Evolutionary conservation across 257 asterid genomes (phyloP), one percentile per base, ranked within the genome.

Genomic region (Primulina huaijiensis): DNA sequence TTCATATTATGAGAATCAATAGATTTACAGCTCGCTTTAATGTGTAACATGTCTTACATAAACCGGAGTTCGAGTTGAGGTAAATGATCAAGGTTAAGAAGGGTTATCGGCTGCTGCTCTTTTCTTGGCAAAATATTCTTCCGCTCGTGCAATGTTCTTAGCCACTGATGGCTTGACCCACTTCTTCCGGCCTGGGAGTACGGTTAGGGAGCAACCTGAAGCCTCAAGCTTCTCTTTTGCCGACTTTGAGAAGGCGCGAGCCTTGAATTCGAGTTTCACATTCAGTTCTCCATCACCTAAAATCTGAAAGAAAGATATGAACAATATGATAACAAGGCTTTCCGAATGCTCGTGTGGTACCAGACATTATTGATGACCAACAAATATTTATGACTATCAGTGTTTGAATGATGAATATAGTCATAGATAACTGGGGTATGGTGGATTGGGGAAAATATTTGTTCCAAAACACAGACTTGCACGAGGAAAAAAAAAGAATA

Each of bases 121-220:
- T 81, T 92, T 92, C 90, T 87, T 89, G 23, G 93, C 92, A 74
- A 89, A 91, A 74, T 91, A 91, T 80, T 87, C 95, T 3, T 87
- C 82, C 0, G 89, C 86, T 50, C 21, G 21, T 17, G 57, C 55
- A 16, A 50, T 50, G 72, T 88, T 86, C 84, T 88, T 86, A 29
- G 95, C 80, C 2, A 84, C 86, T 11, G 89, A 81, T 79, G 85
- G 89, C 75, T 84, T 84, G 61, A 84, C 25, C 67, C 67, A 62
- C 30, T 31, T 62, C 43, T 61, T 60, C 19, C 35, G 34, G 65
- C 65, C 65, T 29, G 19, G 65, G 8, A 60, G 19, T 6, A 81
- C 60, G 2, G 80, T 77, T 43, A 77, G 3, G 1, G 85, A 77
- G 57, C 78, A 74, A 19, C 84, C 84, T 2, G 77, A 85, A 1